Base-by-base conservation (phyloP, 1,284 basidiomycete species). In the Papiliotrema laurentii region DNA sequence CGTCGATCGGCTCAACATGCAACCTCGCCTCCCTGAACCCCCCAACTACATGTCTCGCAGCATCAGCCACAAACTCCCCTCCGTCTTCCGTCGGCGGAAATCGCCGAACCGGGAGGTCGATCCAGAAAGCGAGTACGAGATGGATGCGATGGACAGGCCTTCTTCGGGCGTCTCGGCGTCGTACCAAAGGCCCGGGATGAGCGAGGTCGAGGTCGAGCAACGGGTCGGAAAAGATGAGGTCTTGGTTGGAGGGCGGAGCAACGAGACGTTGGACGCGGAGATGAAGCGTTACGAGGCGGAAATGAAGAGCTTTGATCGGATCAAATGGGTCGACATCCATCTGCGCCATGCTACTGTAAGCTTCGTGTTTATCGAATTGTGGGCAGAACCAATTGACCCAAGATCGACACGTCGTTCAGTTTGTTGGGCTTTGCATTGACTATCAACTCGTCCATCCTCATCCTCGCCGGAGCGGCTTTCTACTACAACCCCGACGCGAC, bases 341-440 rank as follows among this genome's bases (percentile, higher is more conserved):
- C 75, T 93, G 26, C 81, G 80, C 50, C 89, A 93, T 63, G 84
- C 84, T 1, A 82, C 84, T 49, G 77, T 83, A 41, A 45, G 61
- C 58, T 25, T n/a, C 25, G 18, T n/a, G 7, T 35, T 21, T 18
- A 10, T 7, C n/a, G 19, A 11, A n/a, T 31, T 14, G 16, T 42
- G 25, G 40, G 22, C 39, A 42, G 1, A 24, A 6, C 4, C 27
- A 24, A 34, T 35, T 38, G 26, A 41, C 16, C 36, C 16, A 18
- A 68, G 68, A 59, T 67, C 41, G 75, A 76, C 51, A 72, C 73
- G 4, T 64, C 69, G 5, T 58, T 74, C 36, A 75, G 72, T 2
- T 73, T 94, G 33, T 76, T 92, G 24, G 84, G 87, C 1, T 83
- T 93, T 60, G 90, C 90, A 0, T 83, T 94, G 13, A 77, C 87